Conservation (phyloP, 106 monocot species). For the Ottelia alismoides region DNA sequence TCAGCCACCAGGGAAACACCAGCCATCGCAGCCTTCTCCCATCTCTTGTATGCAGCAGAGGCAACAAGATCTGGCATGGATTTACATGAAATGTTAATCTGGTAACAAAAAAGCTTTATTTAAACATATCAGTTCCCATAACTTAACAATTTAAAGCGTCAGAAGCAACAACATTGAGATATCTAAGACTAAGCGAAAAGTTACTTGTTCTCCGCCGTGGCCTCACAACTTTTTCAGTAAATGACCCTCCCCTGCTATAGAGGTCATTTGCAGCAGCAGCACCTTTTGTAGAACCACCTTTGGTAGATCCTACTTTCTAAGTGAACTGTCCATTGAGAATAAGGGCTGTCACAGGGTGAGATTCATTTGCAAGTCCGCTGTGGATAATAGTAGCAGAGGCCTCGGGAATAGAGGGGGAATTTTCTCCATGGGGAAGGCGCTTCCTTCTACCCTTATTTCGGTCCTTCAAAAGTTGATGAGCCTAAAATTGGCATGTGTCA, state of each 20-base stretch:
- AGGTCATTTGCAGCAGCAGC: constrained; percentile 22
- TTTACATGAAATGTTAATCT: no score
- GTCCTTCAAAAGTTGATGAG: constrained; percentile 84
- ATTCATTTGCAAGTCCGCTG: constrained; percentile 35
- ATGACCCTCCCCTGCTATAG: constrained; percentile 29
- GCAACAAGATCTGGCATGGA: constrained; percentile 32
- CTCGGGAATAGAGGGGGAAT: constrained; percentile 23
- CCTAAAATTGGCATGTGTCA: no score
- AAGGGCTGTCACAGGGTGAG: constrained; percentile 31
- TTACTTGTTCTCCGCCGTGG: constrained; percentile 67
- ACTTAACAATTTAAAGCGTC: no score
- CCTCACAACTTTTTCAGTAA: constrained; percentile 32
- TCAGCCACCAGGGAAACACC: constrained; percentile 99
- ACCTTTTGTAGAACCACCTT: no score
- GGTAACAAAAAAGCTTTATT: no score
- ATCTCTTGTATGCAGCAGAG: constrained; percentile 80
- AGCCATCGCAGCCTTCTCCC: constrained; percentile 95
- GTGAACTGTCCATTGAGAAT: constrained; percentile 30
- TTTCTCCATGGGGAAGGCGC: constrained; percentile 44
- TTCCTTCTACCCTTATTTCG: constrained; percentile 68
- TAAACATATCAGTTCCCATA: no score
- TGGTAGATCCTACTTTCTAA: constrained; percentile 32
- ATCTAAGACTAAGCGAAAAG: no score
- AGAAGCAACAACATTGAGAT: no score
- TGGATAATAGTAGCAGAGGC: constrained; percentile 12